Evolutionary conservation across 495 filamentous ascomycete genomes (phyloP).

Genomic region (Penicillium turbatum): DNA sequence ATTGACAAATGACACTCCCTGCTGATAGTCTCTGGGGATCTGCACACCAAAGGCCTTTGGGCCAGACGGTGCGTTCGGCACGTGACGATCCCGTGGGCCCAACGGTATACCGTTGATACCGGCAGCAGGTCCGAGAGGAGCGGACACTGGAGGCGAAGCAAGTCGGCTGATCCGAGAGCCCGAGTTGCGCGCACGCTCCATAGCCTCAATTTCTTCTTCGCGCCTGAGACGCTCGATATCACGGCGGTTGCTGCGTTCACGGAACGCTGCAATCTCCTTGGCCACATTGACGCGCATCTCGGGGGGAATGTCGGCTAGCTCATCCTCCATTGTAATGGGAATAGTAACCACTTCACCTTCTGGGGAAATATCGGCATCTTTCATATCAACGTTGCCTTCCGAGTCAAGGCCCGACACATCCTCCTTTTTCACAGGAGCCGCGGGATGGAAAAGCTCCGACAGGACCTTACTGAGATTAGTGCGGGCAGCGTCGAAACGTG

Average conservation of each 20-base stretch:
- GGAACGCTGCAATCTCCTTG: conserved; percentile 88
- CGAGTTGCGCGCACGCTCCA: conserved; percentile 71
- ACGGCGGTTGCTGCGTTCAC: conserved; percentile 79
- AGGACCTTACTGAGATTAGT: conserved; percentile 61
- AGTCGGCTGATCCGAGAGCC: conserved; percentile 63
- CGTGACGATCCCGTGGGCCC: conserved; percentile 67
- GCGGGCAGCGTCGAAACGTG: conserved; percentile 65
- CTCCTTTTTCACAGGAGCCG: conserved; percentile 45
- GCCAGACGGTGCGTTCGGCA: conserved; percentile 75
- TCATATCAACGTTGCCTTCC: conserved; percentile 73
- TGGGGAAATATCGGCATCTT: conserved; percentile 52
- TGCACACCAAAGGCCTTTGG: conserved; percentile 69
- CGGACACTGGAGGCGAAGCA: conserved; percentile 61
- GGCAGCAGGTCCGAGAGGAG: conserved; percentile 66
- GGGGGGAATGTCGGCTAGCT: conserved; percentile 89
- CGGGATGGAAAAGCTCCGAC: conserved; percentile 67
- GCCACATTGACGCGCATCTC: conserved; percentile 97
- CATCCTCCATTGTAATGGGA: conserved; percentile 83
- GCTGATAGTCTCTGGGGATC: conserved; percentile 73
- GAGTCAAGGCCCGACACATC: conserved; percentile 45
- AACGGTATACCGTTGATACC: conserved; percentile 80
- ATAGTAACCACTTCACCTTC: conserved; percentile 85
- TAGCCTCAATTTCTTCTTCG: conserved; percentile 89
- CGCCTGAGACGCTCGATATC: conserved; percentile 81
- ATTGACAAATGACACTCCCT: conserved; percentile 83